Evolutionary conservation across 1,284 basidiomycete genomes (phyloP).

Genomic region (Tausonia pullulans): DNA sequence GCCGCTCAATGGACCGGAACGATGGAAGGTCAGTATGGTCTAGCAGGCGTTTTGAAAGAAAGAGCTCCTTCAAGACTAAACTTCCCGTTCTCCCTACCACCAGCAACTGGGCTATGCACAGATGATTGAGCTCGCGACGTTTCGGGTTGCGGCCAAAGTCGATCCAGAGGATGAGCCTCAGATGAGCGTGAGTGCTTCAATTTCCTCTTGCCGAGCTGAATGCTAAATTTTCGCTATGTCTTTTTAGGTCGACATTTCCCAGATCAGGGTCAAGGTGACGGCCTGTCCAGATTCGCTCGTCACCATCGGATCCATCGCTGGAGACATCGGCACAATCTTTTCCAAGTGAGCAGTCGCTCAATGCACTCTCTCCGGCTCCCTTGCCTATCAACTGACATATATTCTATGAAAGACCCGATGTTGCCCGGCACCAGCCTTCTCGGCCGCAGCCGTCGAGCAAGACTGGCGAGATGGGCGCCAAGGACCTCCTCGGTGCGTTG

Average conservation of each 20-base stretch:
- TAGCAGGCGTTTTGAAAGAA: neutral
- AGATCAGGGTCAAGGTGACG: constrained; percentile 23
- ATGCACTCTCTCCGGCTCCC: neutral
- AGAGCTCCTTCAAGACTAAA: neutral
- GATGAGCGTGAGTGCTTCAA: constrained; percentile 21
- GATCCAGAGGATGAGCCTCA: constrained; percentile 24
- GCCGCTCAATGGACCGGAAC: constrained; percentile 28
- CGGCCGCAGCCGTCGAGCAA: too few relatives aligned
- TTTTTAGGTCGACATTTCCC: constrained; percentile 5
- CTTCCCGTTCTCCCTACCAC: neutral
- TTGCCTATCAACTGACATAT: neutral
- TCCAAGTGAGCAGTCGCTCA: neutral
- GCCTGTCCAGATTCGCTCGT: constrained; percentile 37
- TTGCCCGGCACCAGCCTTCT: too few relatives aligned
- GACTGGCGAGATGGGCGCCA: too few relatives aligned
- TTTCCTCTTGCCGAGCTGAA: too few relatives aligned
- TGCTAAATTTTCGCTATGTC: too few relatives aligned
- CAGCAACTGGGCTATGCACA: constrained; percentile 47
- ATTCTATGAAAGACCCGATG: too few relatives aligned
- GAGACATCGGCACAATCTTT: constrained; percentile 27
- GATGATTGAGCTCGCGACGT: constrained; percentile 47
- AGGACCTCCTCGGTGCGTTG: too few relatives aligned
- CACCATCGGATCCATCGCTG: constrained; percentile 26
- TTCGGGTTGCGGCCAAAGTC: constrained; percentile 37
- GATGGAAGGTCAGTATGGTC: constrained; percentile 53